Conservation (phyloP, 164 flowering plant species). For the Houttuynia cordata region DNA sequence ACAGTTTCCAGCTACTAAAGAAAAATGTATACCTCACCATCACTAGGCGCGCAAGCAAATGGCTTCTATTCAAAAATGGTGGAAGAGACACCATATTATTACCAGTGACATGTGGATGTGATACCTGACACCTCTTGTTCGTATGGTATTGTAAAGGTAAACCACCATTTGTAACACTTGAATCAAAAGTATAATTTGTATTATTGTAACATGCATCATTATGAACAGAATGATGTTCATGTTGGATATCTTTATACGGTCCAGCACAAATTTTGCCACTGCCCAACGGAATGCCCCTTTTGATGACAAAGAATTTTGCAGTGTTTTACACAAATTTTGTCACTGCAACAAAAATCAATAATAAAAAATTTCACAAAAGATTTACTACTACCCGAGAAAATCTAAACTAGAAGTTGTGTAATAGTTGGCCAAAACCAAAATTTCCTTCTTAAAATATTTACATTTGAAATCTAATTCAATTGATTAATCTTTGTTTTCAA, state of each 20-base stretch:
- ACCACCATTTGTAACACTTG: slow-evolving; percentile 43
- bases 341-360: slow-evolving; percentile 45
- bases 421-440: background rate
- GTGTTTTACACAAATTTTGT: slow-evolving; percentile 44
- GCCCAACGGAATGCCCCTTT: slow-evolving; percentile 20
- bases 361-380: no score
- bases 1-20: background rate
- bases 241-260: slow-evolving; percentile 75
- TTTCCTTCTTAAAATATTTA: background rate
- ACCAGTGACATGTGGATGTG: slow-evolving; percentile 25
- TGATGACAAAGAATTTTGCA: slow-evolving; percentile 25
- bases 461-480: background rate
- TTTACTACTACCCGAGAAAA: background rate
- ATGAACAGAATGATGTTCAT: slow-evolving; percentile 30
- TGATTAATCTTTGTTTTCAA: background rate
- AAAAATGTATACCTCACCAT: slow-evolving; percentile 25
- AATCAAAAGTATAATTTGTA: slow-evolving; percentile 22
- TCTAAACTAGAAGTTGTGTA: background rate
- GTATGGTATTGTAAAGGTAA: slow-evolving; percentile 80
- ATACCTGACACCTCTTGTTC: slow-evolving; percentile 66
- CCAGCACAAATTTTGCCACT: slow-evolving; percentile 5
- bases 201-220: slow-evolving; percentile 29
- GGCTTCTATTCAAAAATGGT: slow-evolving; percentile 10
- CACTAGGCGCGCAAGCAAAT: slow-evolving; percentile 11
- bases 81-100: slow-evolving; percentile 14